Evolutionary conservation across 1,284 basidiomycete genomes (phyloP), one percentile per base, ranked within the genome.

Genomic region (Cutaneotrichosporon sp.): DNA sequence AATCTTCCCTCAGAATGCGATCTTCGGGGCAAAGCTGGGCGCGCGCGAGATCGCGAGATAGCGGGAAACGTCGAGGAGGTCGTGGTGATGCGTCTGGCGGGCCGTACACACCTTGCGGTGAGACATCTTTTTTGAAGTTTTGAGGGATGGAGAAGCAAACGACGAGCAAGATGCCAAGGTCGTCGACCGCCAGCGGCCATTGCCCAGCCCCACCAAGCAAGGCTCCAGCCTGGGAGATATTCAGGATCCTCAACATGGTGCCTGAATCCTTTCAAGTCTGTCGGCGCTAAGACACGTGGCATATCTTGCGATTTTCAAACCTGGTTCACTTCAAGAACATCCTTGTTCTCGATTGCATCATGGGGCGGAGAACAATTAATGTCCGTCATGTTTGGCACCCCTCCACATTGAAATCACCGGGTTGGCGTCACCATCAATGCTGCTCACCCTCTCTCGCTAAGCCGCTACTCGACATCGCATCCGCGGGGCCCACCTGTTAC

Each of bases 61-160:
- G 55, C 36, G 30, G 34, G 22, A 10, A 30, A 21, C 31, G 46
- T 58, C 56, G 56, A 13, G 42, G 26, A 10, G 26, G 16, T 30
- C 51, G 30, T 34, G 14, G 51, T 6, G 31, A 32, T 34, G 56
- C 9, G 56, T 49, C 42, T 34, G 55, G 46, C 30, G 52, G 26
- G 9, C 31, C 34, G 56, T 60, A 73, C 73, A 42, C 38, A 72
- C 74, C 70, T 75, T 79, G 65, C 78, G 69, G 76, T 79, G 78
- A 69, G 76, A 78, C 78, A 79, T 79, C 60, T 69, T 71, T 68
- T 55, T 64, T 56, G 58, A 53, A 56, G 52, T 69, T 64, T 71
- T 71, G 68, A 71, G 32, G 62, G 66, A 52, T 63, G 62, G 50
- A 60, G 50, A 61, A 58, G 47, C 38, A 61, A 46, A 18, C 56